Evolutionary conservation across 768 basidiomycete genomes (phyloP), one percentile per base, ranked within the genome.

Genomic region (Trichaptum fuscoviolaceum): DNA sequence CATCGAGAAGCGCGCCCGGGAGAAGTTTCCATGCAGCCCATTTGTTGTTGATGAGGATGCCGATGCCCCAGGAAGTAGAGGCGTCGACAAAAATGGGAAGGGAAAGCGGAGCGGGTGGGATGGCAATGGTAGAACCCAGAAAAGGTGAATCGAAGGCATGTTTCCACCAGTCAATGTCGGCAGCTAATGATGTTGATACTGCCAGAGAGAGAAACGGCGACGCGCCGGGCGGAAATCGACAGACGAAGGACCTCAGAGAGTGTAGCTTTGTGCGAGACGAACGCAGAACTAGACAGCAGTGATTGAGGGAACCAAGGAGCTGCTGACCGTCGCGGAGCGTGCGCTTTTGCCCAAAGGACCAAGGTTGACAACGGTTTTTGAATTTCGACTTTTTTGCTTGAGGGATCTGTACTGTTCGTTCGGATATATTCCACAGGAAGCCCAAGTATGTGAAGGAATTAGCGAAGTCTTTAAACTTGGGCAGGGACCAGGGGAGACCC

Each of bases 1-100:
- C 73, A 0, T 72, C 64, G 3, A 62, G 36, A 18, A 70, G 68
- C 77, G 78, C 79, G 7, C 77, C 76, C 0, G 67, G 58, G 20
- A 64, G 71, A 12, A 82, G 70, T 27, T 73, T 69, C 82, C 80
- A 84, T 0, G 82, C 76, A 0, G 78, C 68, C 81, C 81, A 84
- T 1, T 62, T 58, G 0, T 70, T 70, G 7, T 76, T 67, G 2
- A 76, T 64, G 0, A 78, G 57, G 10, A 84, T 70, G 0, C 83
- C 82, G 20, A 83, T 80, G 0, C 82, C 82, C 70, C 73, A 78
- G 0, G 69, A 72, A 0, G 72, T 73, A 0, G 81, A 82, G 0
- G 81, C 79, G 62, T 83, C 81, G 1, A 82, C 79, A 57, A 75
- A 82, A 8, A 80, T 63, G 0, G 65, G 65, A 3, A 79, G 73